Percentiles rank a stretch among this genome's conserved stretches.
phyloP scores from a whole-genome alignment of 495 filamentous ascomycete genomes.

The Penicillium steckii region DNA sequence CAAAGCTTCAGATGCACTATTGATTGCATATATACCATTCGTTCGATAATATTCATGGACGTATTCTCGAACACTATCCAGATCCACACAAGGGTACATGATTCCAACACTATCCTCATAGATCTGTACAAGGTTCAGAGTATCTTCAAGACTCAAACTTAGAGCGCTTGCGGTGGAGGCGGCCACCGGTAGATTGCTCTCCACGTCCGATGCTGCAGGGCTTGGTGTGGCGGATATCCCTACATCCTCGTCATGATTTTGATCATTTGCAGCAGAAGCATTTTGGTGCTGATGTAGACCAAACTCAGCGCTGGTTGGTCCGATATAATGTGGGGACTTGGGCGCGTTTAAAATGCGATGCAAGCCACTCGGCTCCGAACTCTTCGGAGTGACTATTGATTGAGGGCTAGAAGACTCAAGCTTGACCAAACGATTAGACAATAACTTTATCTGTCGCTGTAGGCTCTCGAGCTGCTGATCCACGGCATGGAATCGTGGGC shows the following conservation, averaged over 20 bases:
- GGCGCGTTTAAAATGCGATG: constrained; percentile 39
- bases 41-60: constrained; percentile 43
- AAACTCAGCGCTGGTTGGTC: constrained; percentile 45
- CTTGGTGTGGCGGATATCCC: constrained; percentile 21
- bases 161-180: constrained; percentile 17
- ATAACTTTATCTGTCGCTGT: constrained; percentile 30
- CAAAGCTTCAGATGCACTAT: constrained; percentile 49
- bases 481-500: constrained; percentile 22
- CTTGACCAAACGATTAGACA: constrained; percentile 34
- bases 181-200: background rate
- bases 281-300: constrained; percentile 24
- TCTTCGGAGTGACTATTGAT: background rate
- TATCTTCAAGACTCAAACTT: constrained; percentile 52
- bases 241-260: constrained; percentile 12
- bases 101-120: constrained; percentile 78
- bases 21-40: constrained; percentile 25
- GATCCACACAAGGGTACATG: constrained; percentile 80
- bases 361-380: constrained; percentile 5
- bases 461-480: constrained; percentile 31
- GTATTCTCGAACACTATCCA: constrained; percentile 56
- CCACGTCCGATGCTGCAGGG: constrained; percentile 16
- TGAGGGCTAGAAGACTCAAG: constrained; percentile 25
- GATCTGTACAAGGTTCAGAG: constrained; percentile 64
- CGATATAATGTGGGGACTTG: constrained; percentile 37
- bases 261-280: background rate